Evolutionary conservation across 2,329 filamentous ascomycete genomes (phyloP).

Genomic region (Colletotrichum phormii): DNA sequence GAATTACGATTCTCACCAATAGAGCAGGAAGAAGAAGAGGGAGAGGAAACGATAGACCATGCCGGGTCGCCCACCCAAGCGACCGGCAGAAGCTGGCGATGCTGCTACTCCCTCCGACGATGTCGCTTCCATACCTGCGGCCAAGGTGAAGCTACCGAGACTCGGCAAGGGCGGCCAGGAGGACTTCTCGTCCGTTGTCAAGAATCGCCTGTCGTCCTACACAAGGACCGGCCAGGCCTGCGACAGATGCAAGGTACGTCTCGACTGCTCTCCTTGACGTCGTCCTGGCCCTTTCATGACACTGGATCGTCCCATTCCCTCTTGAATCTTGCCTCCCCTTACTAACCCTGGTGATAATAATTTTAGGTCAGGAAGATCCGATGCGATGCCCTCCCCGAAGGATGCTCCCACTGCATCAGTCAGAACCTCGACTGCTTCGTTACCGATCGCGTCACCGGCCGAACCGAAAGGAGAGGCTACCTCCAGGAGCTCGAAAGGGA

Average conservation of each 20-base stretch:
- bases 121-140: slow-evolving; percentile 40
- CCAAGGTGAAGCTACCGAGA: slow-evolving; percentile 62
- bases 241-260: slow-evolving; percentile 84
- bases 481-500: slow-evolving; percentile 81
- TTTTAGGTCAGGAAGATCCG: slow-evolving; percentile 83
- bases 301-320: neutral
- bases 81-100: slow-evolving; percentile 54
- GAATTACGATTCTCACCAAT: neutral
- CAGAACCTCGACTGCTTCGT: slow-evolving; percentile 84
- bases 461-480: slow-evolving; percentile 82
- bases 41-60: slow-evolving; percentile 23
- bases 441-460: slow-evolving; percentile 87
- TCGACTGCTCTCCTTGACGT: neutral
- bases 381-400: slow-evolving; percentile 83
- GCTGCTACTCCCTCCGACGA: slow-evolving; percentile 45
- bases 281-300: neutral
- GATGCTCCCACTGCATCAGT: slow-evolving; percentile 84
- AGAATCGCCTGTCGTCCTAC: slow-evolving; percentile 66
- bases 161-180: slow-evolving; percentile 57
- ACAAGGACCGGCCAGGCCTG: slow-evolving; percentile 84
- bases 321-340: neutral
- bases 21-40: neutral
- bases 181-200: slow-evolving; percentile 67
- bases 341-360: neutral
- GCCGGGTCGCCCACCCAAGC: slow-evolving; percentile 56